Evolutionary conservation across 257 asterid species (phyloP), one percentile per base, ranked within the genome.

Genomic region (Ilex asprella): DNA sequence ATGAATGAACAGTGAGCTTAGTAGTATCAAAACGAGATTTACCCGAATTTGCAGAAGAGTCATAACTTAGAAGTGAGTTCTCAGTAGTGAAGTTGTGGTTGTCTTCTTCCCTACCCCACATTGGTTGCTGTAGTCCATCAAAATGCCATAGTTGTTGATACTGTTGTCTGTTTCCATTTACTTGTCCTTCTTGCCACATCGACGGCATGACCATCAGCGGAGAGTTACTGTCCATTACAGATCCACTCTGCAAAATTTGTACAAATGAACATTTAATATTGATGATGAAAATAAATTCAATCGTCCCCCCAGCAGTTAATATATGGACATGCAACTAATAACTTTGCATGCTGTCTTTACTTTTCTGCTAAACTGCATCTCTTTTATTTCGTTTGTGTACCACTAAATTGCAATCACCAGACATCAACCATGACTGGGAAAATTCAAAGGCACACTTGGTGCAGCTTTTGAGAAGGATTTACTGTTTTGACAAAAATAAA

Each of bases 11-110:
- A 35, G 8, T 35, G 2, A 35, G 41, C 41, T 35, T 4, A 35
- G 41, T 35, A 0, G 7, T 35, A 35, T 35, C 41, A 35, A 35
- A 35, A 35, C 41, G 41, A 3, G 41, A 35, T 35, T 58, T 68
- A 86, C 95, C 89, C 73, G 95, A 86, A 81, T 89, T 84, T 65
- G 84, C 83, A 32, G 94, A 81, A 69, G 93, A 78, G 67, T 68
- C 85, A 30, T 76, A 81, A n/a, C 81, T 87, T 76, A 84, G 64
- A 59, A 84, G 79, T 14, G 97, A 79, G 81, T 69, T 78, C 39
- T 79, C 92, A 51, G 84, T 67, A 49, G 83, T 68, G 73, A 86
- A 86, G 75, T 80, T 89, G 62, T 82, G 61, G 56, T 64, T 66
- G 55, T 81, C 80, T 56, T 82, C 88, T 68, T 65, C 88, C 65